phyloP scores from a whole-genome alignment of 768 basidiomycete genomes.

The Sporobolomyces pararoseus region DNA sequence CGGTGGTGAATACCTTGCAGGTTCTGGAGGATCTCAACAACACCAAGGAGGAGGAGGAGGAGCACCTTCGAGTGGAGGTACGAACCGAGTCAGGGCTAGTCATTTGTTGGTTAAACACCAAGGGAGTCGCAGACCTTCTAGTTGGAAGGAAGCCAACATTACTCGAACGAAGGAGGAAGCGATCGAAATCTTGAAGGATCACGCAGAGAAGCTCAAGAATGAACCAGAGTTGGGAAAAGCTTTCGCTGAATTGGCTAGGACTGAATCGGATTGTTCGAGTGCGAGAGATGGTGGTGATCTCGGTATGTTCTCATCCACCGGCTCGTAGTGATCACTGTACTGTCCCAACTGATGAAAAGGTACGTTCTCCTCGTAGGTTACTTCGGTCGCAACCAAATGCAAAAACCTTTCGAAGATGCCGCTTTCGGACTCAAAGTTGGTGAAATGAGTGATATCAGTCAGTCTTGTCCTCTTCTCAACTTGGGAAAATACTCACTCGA shows the following conservation, averaged over 20 bases:
- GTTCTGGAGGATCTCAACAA: slow-evolving; percentile 30
- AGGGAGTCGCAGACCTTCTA: slow-evolving; percentile 51
- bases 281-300: slow-evolving; percentile 79
- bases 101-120: slow-evolving; percentile 89
- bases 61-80: slow-evolving; percentile 38
- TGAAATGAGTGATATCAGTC: slow-evolving; percentile 65
- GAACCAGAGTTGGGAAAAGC: slow-evolving; percentile 53
- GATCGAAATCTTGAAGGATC: slow-evolving; percentile 66
- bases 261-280: slow-evolving; percentile 85
- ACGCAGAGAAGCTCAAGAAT: slow-evolving; percentile 62
- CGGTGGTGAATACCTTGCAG: slow-evolving; percentile 43
- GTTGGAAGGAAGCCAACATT: slow-evolving; percentile 64
- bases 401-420: slow-evolving; percentile 93
- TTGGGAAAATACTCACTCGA: too few relatives aligned
- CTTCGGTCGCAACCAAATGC: slow-evolving; percentile 87
- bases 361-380: slow-evolving; percentile 50
- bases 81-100: slow-evolving; percentile 75
- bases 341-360: not conserved
- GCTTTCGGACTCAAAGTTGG: slow-evolving; percentile 67
- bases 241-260: slow-evolving; percentile 70
- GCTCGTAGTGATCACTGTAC: too few relatives aligned
- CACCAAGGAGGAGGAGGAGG: slow-evolving; percentile 5
- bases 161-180: slow-evolving; percentile 86
- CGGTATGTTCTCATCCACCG: too few relatives aligned
- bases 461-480: not conserved